Evolutionary conservation across 805 yeast species (phyloP).

Genomic region (Nakazawaea wickerhamii): DNA sequence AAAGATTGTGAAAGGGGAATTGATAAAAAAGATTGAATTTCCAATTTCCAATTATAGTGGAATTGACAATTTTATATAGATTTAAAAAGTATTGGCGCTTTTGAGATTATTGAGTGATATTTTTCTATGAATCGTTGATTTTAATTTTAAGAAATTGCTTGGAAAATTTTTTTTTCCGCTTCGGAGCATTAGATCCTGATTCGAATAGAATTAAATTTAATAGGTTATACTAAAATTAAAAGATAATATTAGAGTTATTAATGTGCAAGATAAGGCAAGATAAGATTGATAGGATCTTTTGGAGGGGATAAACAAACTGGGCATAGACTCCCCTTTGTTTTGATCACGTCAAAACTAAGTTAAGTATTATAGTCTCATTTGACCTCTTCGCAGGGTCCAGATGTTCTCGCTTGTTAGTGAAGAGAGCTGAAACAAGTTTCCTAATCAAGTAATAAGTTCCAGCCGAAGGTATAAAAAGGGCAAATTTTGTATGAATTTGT

Average conservation of each 20-base stretch:
- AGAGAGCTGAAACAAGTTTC: background rate
- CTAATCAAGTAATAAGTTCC: background rate
- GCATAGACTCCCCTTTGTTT: background rate
- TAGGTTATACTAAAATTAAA: background rate
- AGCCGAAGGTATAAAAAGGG: background rate
- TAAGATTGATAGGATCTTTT: too few species aligned
- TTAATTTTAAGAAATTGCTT: too few species aligned
- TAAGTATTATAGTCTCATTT: too few species aligned
- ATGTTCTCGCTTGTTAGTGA: background rate
- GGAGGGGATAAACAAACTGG: too few species aligned
- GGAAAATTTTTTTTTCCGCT: conserved; percentile 2
- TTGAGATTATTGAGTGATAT: too few species aligned
- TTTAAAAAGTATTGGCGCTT: too few species aligned
- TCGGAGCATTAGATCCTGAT: background rate
- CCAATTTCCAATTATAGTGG: too few species aligned
- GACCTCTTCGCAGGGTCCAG: too few species aligned
- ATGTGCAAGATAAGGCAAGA: background rate
- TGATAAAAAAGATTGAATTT: too few species aligned
- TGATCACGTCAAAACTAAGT: background rate
- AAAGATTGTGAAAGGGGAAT: background rate
- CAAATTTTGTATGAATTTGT: too few species aligned
- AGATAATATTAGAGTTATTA: background rate
- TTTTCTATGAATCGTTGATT: too few species aligned
- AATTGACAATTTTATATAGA: too few species aligned
- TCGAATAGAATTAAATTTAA: background rate